These are phyloP conservation scores for Diplodia scrobiculata DNA, from an alignment of 2,329 filamentous ascomycete genomes.

Conservation along the genomic window DNA sequence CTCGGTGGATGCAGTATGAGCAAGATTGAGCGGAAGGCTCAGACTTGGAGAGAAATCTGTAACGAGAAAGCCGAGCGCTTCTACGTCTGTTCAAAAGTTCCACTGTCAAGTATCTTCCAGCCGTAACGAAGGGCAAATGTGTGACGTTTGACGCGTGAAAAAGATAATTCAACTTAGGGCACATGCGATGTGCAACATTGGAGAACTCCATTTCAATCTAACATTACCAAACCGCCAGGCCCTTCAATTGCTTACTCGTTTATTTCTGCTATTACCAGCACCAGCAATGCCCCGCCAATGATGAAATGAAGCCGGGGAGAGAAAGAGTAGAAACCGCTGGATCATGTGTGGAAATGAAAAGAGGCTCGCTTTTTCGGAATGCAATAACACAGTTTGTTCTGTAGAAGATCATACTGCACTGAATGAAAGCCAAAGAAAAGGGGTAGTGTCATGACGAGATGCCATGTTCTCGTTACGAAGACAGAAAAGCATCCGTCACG, in stretches of 20 bases:
- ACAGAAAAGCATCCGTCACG: conserved; percentile 4
- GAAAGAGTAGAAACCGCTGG: conserved; percentile 16
- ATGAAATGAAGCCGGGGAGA: conserved; percentile 2
- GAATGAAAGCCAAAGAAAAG: conserved; percentile 14
- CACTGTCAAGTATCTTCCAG: neutral
- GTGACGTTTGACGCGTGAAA: no score
- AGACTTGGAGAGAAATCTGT: neutral
- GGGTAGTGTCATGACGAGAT: conserved; percentile 5
- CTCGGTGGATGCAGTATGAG: conserved; percentile 33
- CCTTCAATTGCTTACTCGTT: neutral
- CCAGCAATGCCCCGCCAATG: conserved; percentile 15
- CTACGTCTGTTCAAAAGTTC: neutral
- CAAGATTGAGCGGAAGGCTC: neutral
- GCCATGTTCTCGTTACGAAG: conserved; percentile 22
- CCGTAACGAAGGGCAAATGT: neutral
- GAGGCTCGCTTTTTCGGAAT: conserved; percentile 15
- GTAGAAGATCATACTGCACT: conserved; percentile 15
- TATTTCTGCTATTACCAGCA: neutral
- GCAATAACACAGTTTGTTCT: conserved; percentile 22
- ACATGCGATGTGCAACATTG: neutral
- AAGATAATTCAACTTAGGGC: neutral
- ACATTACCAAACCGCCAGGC: conserved; percentile 7
- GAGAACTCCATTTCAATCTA: conserved; percentile 16
- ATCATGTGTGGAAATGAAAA: conserved; percentile 18
- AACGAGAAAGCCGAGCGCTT: neutral